Base-by-base conservation (phyloP, 2,329 filamentous ascomycete genomes). In the Verticillium nonalfalfae region DNA sequence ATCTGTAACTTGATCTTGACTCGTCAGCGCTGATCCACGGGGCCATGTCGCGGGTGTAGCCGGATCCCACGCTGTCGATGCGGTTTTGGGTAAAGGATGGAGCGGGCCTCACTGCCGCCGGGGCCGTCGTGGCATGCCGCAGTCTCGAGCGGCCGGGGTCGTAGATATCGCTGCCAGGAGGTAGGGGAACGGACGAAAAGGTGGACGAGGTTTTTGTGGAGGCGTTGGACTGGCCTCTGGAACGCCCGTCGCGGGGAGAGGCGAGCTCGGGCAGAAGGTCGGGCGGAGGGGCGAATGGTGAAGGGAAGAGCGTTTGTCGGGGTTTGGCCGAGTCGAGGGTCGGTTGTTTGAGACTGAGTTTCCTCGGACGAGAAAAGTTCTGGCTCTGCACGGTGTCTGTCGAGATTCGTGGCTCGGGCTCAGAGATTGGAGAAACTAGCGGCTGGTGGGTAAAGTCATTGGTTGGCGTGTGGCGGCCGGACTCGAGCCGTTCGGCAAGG, bases 281-380 rank as follows among this genome's bases (percentile, higher is more conserved):
- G 58, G 60, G 59, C 58, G 68, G 65, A n/a, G 69, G 40, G 15
- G 58, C 40, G 58, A 59, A 59, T 33, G 58, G 58, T 13, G 58
- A 59, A 7, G 58, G 66, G 57, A 63, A 67, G 26, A 69, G 66
- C 34, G 68, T 68, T 34, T 68, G 69, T 55, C 70, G 72, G 40
- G 71, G 66, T 56, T 70, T 74, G 62, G 68, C 64, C 55, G 69
- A 66, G 36, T 79, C 76, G 57, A 70, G 67, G 55, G 72, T 70
- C 59, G 75, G 69, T 63, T 80, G 79, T 61, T 77, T 77, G 63
- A 83, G 76, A 69, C 83, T 85, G 45, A 77, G 74, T 63, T 83
- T 84, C 61, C 84, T 77, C 52, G 84, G 84, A 45, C 84, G 78
- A n/a, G 84, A 86, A 69, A 86, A 86, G 71, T 86, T 86, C 67